phyloP scores from a whole-genome alignment of 2,329 filamentous ascomycete species.

The Claviceps fusiformis region DNA sequence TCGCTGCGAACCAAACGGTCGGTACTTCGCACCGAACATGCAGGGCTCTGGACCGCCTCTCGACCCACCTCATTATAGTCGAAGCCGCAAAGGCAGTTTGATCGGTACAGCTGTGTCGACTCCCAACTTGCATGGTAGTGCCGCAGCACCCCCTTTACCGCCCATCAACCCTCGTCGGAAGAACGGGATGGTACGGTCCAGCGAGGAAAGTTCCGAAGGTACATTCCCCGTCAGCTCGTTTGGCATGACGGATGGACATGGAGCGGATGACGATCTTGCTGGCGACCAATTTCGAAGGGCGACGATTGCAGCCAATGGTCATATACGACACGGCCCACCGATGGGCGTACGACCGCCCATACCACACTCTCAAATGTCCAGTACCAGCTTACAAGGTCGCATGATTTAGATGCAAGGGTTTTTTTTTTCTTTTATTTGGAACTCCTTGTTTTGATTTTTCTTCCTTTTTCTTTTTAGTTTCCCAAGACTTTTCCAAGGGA shows the following conservation, averaged over 20 bases:
- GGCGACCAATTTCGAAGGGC: slow-evolving; percentile 1
- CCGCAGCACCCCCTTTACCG: slow-evolving; percentile 35
- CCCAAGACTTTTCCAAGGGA: too few species aligned
- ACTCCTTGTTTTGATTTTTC: too few species aligned
- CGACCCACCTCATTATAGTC: slow-evolving; percentile 11
- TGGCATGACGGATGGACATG: slow-evolving; percentile 1
- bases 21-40: slow-evolving; percentile 7
- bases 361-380: slow-evolving; percentile 13
- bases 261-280: not conserved
- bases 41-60: not conserved
- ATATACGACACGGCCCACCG: slow-evolving; percentile 2
- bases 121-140: slow-evolving; percentile 22
- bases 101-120: slow-evolving; percentile 20
- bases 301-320: not conserved
- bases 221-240: not conserved
- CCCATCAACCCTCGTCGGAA: slow-evolving; percentile 46
- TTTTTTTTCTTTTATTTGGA: not conserved
- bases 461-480: not conserved
- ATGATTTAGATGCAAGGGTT: slow-evolving; percentile 25
- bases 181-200: slow-evolving; percentile 23
- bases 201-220: slow-evolving; percentile 17
- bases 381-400: slow-evolving; percentile 25
- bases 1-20: slow-evolving; percentile 11
- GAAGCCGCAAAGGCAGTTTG: slow-evolving; percentile 24
- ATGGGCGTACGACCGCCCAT: not conserved